phyloP scores from a whole-genome alignment of 2,329 filamentous ascomycete genomes.

The Phaeoacremonium minimum region DNA sequence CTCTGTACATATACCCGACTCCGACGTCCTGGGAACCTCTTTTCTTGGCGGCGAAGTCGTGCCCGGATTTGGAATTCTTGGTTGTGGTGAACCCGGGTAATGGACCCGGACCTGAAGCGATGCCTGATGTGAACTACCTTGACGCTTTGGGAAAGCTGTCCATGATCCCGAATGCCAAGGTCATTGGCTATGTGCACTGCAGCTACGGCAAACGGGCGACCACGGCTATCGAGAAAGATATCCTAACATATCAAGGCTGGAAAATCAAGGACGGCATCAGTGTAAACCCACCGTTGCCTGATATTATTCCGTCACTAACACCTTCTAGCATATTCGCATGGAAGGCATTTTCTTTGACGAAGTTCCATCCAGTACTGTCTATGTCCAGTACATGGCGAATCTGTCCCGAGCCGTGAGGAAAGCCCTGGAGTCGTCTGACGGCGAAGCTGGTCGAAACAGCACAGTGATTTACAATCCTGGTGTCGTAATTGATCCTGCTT shows the following conservation, averaged over 20 bases:
- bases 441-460: no score
- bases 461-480: slow-evolving; percentile 42
- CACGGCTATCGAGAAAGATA: slow-evolving; percentile 25
- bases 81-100: slow-evolving; percentile 24
- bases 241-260: slow-evolving; percentile 40
- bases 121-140: slow-evolving; percentile 22
- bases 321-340: no score
- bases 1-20: slow-evolving; percentile 27
- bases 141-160: slow-evolving; percentile 16
- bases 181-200: slow-evolving; percentile 25
- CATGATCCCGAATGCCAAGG: slow-evolving; percentile 16
- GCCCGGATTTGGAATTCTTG: slow-evolving; percentile 19
- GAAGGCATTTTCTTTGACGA: slow-evolving; percentile 46
- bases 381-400: slow-evolving; percentile 16
- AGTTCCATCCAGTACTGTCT: slow-evolving; percentile 24
- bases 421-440: no score
- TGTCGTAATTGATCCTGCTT: slow-evolving; percentile 31
- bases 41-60: slow-evolving; percentile 12
- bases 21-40: slow-evolving; percentile 22
- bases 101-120: slow-evolving; percentile 18
- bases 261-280: no score
- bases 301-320: no score
- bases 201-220: slow-evolving; percentile 18
- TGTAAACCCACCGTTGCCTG: no score
- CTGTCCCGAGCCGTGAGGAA: slow-evolving; percentile 12